Evolutionary conservation across 148 eudicot genomes (phyloP).

Genomic region (Selenicereus undatus): DNA sequence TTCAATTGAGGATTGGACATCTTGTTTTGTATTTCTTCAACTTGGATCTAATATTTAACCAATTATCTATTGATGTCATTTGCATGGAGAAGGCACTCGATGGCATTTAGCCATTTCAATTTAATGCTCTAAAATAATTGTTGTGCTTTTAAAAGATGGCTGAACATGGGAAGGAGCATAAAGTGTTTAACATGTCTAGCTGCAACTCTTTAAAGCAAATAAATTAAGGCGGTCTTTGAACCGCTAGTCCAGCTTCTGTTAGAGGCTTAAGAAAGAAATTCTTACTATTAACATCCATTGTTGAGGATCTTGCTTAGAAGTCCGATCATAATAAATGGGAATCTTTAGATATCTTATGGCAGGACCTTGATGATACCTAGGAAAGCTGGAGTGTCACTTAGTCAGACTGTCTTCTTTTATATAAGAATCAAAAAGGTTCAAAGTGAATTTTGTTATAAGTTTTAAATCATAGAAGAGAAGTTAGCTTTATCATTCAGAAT

Average conservation of each 20-base stretch:
- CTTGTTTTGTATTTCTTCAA: not conserved
- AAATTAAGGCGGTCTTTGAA: not conserved
- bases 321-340: not conserved
- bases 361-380: not conserved
- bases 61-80: not conserved
- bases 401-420: not conserved
- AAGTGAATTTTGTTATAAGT: not conserved
- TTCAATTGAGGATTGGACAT: not conserved
- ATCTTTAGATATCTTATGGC: not conserved
- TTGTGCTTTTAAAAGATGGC: no score
- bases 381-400: not conserved
- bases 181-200: no score
- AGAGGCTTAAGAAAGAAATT: not conserved
- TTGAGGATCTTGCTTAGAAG: not conserved
- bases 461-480: not conserved
- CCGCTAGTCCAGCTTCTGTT: not conserved
- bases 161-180: no score
- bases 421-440: not conserved
- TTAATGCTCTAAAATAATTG: no score
- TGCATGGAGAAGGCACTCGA: not conserved
- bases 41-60: not conserved
- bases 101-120: not conserved
- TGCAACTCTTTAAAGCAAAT: not conserved
- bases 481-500: not conserved
- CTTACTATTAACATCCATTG: not conserved